A percentile compares a stretch with the other conserved stretches of the same genome.
Evolutionary conservation across 768 basidiomycete species (phyloP).

Genomic region (Auriscalpium microsporum): DNA sequence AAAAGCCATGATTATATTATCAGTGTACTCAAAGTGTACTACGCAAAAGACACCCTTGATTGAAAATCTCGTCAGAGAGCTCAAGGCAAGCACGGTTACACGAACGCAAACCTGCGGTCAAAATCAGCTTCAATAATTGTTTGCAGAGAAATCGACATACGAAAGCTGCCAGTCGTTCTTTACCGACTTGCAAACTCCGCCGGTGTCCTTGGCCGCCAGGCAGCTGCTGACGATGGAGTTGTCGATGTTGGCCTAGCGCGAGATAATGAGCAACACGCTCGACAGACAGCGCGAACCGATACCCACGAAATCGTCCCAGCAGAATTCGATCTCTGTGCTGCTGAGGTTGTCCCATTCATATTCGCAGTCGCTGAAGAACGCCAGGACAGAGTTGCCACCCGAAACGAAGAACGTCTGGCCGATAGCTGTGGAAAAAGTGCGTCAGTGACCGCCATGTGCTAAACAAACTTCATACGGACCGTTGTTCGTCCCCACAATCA

Average conservation of each 20-base stretch:
- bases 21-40: too few species aligned
- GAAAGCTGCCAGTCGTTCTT: background rate
- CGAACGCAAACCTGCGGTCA: too few species aligned
- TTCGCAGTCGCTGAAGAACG: constrained; percentile 1
- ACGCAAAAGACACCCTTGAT: too few species aligned
- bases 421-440: background rate
- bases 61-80: too few species aligned
- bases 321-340: background rate
- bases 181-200: background rate
- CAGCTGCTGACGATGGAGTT: background rate
- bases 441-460: background rate
- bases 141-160: background rate
- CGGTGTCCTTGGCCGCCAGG: background rate
- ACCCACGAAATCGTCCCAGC: constrained; percentile 1
- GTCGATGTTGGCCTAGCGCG: background rate
- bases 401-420: constrained; percentile 2
- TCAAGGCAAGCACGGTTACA: too few species aligned
- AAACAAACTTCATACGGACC: background rate
- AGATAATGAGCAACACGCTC: background rate
- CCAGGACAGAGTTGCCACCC: background rate
- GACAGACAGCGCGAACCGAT: too few species aligned
- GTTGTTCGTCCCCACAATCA: background rate
- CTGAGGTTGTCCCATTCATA: background rate
- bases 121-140: too few species aligned
- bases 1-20: too few species aligned